Base-by-base conservation (phyloP, 1,284 basidiomycete genomes). In the Ustilago cynodontis region DNA sequence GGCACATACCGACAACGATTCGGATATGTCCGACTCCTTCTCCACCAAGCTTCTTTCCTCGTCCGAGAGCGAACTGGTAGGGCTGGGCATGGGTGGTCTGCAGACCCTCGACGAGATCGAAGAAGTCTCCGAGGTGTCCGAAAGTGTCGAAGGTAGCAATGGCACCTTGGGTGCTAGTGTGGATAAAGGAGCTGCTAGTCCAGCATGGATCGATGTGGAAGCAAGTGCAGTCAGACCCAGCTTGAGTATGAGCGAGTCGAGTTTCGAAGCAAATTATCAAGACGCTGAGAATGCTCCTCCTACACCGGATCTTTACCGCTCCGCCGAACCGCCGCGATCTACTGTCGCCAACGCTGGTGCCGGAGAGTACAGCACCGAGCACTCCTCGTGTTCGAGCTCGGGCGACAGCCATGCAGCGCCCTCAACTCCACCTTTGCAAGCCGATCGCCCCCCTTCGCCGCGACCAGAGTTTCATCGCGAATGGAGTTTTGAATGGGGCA, bases 381-480 rank as follows among this genome's bases (percentile, higher is more conserved):
- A 58, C 18, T 72, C 73, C 13, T 74, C 67, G 3, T 59, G 53
- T 3, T 55, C 60, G 31, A 71, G 77, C 49, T 82, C 80, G 31
- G 54, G 41, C 18, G 80, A 82, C 24, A 77, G 72, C 47, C 67
- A 75, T 24, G 77, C 52, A 0, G 66, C 70, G 5, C 67, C 71
- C 4, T 68, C 77, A 18, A 76, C 68, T 7, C 71, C 66, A 47
- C 65, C 61, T 35, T 58, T 57, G 59, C 65, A 67, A 41, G 31
- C 31, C 57, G 14, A 43, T 1, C 41, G 18, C 7, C 7, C 41
- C 20, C 68, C 59, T 13, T 72, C 67, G 24, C 77, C 77, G 10
- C 59, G 80, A 35, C 82, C 82, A 35, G 82, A 83, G 33, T 81
- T 82, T 45, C 72, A 78, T 47, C 69, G 78, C 28, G 79, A 82